Evolutionary conservation across 2,329 filamentous ascomycete genomes (phyloP).

Genomic region (Stemphylium vesicarium): DNA sequence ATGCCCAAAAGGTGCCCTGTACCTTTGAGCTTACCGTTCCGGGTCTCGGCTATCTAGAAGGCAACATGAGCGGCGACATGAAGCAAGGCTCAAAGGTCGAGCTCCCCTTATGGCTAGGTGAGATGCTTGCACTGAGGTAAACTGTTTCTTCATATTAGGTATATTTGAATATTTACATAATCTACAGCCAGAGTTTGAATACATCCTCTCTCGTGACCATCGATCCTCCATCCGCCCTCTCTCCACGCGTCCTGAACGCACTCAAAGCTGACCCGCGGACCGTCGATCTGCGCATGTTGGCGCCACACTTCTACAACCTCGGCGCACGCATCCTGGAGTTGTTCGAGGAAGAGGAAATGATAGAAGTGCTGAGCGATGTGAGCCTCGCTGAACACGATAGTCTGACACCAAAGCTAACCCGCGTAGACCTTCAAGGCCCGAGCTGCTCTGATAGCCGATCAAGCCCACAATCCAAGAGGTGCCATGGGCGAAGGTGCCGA

Average conservation of each 20-base stretch:
- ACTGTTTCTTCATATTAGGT: background rate
- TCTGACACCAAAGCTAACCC: conserved; percentile 1
- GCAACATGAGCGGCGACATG: conserved; percentile 74
- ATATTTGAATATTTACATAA: conserved; percentile 11
- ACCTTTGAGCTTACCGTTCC: conserved; percentile 91
- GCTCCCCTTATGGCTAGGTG: conserved; percentile 91
- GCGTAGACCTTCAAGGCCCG: conserved; percentile 77
- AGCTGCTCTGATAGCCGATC: conserved; percentile 82
- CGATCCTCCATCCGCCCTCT: conserved; percentile 79
- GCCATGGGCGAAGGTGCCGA: conserved; percentile 72
- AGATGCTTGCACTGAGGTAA: conserved; percentile 82
- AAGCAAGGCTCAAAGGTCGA: conserved; percentile 80
- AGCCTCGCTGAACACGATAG: conserved; percentile 7
- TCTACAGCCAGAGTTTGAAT: conserved; percentile 40
- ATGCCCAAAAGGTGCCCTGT: conserved; percentile 94
- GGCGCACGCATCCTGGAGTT: conserved; percentile 86
- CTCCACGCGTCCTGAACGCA: conserved; percentile 82
- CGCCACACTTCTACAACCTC: conserved; percentile 86
- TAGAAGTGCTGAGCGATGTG: conserved; percentile 62
- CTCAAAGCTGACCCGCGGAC: conserved; percentile 87
- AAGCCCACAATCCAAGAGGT: conserved; percentile 83
- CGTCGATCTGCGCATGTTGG: conserved; percentile 82
- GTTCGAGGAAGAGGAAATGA: conserved; percentile 86
- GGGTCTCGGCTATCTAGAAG: conserved; percentile 86
- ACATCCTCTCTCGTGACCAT: conserved; percentile 65